Percentiles rank a stretch among this genome's conserved stretches.
Evolutionary conservation across 495 filamentous ascomycete genomes (phyloP).

Genomic region (Bryoglossum gracile): DNA sequence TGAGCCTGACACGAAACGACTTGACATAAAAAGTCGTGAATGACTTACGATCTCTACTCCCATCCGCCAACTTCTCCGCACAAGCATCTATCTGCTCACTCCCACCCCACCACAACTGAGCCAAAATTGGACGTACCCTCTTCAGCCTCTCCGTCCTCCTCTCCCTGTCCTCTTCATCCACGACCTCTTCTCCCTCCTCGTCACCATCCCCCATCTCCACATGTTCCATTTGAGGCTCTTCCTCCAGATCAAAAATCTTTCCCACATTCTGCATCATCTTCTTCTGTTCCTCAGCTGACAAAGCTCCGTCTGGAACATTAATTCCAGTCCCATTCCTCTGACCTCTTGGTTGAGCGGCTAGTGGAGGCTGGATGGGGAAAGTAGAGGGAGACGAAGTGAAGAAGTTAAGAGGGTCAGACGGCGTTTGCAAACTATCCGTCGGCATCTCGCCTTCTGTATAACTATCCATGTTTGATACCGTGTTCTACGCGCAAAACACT

Average conservation of each 20-base stretch:
- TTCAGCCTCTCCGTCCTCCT: slow-evolving; percentile 23
- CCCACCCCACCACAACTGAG: slow-evolving; percentile 28
- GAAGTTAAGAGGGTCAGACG: too few relatives aligned
- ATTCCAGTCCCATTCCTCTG: too few relatives aligned
- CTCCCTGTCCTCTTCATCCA: slow-evolving; percentile 21
- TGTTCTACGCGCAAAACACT: too few relatives aligned
- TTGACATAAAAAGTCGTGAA: too few relatives aligned
- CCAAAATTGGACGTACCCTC: slow-evolving; percentile 22
- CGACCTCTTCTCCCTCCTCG: slow-evolving; percentile 12
- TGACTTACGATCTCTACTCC: slow-evolving; percentile 60
- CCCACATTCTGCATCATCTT: slow-evolving; percentile 11
- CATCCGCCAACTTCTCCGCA: slow-evolving; percentile 55
- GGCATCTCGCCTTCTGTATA: too few relatives aligned
- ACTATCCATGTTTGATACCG: too few relatives aligned
- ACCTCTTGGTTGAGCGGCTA: too few relatives aligned
- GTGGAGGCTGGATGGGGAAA: too few relatives aligned
- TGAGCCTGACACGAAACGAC: too few relatives aligned
- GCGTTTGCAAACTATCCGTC: too few relatives aligned
- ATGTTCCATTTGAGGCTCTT: slow-evolving; percentile 7
- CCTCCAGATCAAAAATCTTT: slow-evolving; percentile 18
- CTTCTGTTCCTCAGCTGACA: slow-evolving; percentile 2
- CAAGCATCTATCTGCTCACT: slow-evolving; percentile 38
- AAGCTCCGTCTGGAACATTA: too few relatives aligned
- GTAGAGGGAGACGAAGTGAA: too few relatives aligned
- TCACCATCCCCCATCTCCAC: slow-evolving; percentile 13